phyloP scores from a whole-genome alignment of 495 filamentous ascomycete species.

The Thozetella sp. region DNA sequence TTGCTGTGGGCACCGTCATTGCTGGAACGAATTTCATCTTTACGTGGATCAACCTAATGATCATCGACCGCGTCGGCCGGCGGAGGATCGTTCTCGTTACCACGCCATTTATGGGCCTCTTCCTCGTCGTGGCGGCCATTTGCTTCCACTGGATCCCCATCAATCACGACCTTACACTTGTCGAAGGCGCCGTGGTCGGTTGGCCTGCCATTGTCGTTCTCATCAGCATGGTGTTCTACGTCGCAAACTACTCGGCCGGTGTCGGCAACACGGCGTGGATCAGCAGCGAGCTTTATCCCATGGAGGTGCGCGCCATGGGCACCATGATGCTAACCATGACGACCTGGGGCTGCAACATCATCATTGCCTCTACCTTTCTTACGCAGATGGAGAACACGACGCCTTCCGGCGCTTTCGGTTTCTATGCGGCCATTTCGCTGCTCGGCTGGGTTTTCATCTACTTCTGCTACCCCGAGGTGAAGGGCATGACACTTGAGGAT shows the following conservation, averaged over 20 bases:
- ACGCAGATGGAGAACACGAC: slow-evolving; percentile 50
- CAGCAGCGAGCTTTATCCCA: slow-evolving; percentile 50
- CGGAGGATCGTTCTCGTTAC: slow-evolving; percentile 46
- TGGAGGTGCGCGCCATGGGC: slow-evolving; percentile 53
- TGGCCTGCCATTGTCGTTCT: slow-evolving; percentile 43
- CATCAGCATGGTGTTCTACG: slow-evolving; percentile 48
- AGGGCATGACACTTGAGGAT: slow-evolving; percentile 50
- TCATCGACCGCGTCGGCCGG: slow-evolving; percentile 50
- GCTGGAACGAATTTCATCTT: slow-evolving; percentile 56
- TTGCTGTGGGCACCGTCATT: slow-evolving; percentile 49
- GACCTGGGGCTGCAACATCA: slow-evolving; percentile 54
- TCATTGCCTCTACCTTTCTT: slow-evolving; percentile 53
- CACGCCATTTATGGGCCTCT: slow-evolving; percentile 25
- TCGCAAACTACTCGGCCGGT: slow-evolving; percentile 28
- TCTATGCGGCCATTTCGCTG: slow-evolving; percentile 51
- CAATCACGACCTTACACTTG: slow-evolving; percentile 11
- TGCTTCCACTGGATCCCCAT: slow-evolving; percentile 53
- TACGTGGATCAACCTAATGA: slow-evolving; percentile 49
- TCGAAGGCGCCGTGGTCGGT: slow-evolving; percentile 25
- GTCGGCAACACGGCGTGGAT: slow-evolving; percentile 53
- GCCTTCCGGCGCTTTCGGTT: slow-evolving; percentile 51
- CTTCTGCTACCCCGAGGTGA: slow-evolving; percentile 54
- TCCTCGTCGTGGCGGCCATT: slow-evolving; percentile 30
- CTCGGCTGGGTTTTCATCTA: slow-evolving; percentile 46
- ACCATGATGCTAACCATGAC: slow-evolving; percentile 54